A percentile compares a stretch with the other conserved stretches of the same genome.
These are phyloP conservation scores for Candida nanaspora DNA, from an alignment of 805 yeast genomes.

Conservation along the genomic window DNA sequence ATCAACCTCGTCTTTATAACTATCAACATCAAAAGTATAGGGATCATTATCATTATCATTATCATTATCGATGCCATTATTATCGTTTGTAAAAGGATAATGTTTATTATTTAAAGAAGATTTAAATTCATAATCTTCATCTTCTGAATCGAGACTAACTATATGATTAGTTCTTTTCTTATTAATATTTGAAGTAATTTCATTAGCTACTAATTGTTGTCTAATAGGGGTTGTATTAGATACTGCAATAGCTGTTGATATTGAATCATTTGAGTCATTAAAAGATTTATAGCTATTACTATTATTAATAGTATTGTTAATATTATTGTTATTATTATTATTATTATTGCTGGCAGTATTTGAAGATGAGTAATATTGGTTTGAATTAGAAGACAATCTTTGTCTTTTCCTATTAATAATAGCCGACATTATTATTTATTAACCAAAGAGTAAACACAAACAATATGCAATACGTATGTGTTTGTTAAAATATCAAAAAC, in stretches of 20 bases:
- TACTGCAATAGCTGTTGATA: slow-evolving; percentile 6
- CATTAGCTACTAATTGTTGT: neutral
- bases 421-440: slow-evolving; percentile 18
- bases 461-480: no score
- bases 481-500: no score
- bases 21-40: slow-evolving; percentile 2
- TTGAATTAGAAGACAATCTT: slow-evolving; percentile 14
- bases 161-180: slow-evolving; percentile 16
- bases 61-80: slow-evolving; percentile 4
- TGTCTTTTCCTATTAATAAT: slow-evolving; percentile 30
- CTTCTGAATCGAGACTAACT: slow-evolving; percentile 34
- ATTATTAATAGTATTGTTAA: neutral
- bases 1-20: slow-evolving; percentile 1
- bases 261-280: slow-evolving; percentile 4
- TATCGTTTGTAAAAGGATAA: slow-evolving; percentile 1
- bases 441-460: neutral
- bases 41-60: slow-evolving; percentile 7
- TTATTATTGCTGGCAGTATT: neutral
- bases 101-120: neutral
- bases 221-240: neutral
- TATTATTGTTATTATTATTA: neutral
- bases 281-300: no score
- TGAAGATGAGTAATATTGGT: no score
- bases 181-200: neutral
- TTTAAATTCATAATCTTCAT: slow-evolving; percentile 32